Evolutionary conservation across 306 rosid genomes (phyloP), one percentile per base, ranked within the genome.

Genomic region (Argentina anserina): DNA sequence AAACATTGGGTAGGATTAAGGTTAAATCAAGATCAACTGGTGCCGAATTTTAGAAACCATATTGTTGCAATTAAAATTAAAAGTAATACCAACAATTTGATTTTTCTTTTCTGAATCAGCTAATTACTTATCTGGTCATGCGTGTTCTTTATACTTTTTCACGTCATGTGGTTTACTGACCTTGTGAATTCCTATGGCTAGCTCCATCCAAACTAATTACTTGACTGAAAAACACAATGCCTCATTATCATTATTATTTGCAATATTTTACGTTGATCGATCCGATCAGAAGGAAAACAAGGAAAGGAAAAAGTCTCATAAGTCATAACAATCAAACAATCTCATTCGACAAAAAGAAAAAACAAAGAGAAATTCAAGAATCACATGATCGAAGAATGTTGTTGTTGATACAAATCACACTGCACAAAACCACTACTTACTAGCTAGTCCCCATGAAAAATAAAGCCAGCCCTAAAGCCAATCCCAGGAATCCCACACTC

Each of bases 381-480:
- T 23, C 34, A 7, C 42, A 33, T 1, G 2, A 33, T 34, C n/a
- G n/a, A n/a, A n/a, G 43, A 61, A 33, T 34, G 34, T 18, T 9
- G 10, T 29, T 33, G 40, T 59, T 3, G 23, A 17, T 15, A 29
- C 39, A 34, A 61, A 31, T 37, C 41, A 61, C 67, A 33, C 67
- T 34, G 67, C 60, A 69, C 58, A 55, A 69, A 34, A 50, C 20
- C 18, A n/a, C 14, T 17, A 12, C 20, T 21, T 21, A 70, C 23
- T 25, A 36, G 74, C 26, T 31, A 18, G 14, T 52, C 21, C 64
- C 64, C 65, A 70, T 23, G 65, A 70, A 70, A 55, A 70, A 42
- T 6, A 25, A 33, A 33, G n/a, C 60, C 37, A 47, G 12, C 26
- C 65, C 75, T 7, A 70, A 26, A 25, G 9, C 37, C 52, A 53